A percentile compares a stretch with the other conserved stretches of the same genome.
These are phyloP conservation scores for Paramecium pentaurelia DNA, from an alignment of 73 alveolate species.

Conservation along the genomic window DNA sequence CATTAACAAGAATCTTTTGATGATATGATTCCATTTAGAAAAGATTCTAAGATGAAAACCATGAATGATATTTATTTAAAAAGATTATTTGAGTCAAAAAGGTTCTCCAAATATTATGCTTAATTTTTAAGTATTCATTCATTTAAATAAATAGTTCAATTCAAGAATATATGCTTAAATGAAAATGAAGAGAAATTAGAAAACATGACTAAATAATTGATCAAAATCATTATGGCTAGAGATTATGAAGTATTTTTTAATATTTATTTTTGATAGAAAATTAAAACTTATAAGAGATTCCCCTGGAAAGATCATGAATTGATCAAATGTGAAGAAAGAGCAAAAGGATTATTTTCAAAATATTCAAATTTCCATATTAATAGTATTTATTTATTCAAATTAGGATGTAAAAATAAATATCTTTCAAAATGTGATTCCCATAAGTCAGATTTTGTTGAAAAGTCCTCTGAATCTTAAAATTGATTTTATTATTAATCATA, in stretches of 20 bases:
- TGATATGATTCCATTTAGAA: constrained; percentile 42
- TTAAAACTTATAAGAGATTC: constrained; percentile 27
- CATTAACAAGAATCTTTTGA: not conserved
- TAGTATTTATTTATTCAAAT: not conserved
- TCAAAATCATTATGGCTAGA: not conserved
- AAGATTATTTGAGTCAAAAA: not conserved
- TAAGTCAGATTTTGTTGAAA: not conserved
- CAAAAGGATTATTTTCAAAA: not conserved
- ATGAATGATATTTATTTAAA: constrained; percentile 29
- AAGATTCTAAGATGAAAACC: constrained; percentile 48
- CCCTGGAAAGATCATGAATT: constrained; percentile 44
- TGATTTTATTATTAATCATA: not conserved
- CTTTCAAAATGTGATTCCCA: not conserved
- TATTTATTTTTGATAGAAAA: not conserved
- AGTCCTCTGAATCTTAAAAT: not conserved
- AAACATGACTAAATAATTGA: constrained; percentile 16
- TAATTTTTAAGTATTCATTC: not conserved
- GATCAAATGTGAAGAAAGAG: constrained; percentile 5
- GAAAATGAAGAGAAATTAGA: constrained; percentile 18
- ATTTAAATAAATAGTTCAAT: not conserved
- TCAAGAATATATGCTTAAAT: not conserved
- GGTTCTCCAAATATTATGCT: not conserved
- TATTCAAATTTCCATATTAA: not conserved
- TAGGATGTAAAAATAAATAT: not conserved
- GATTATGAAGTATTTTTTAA: constrained; percentile 5